Evolutionary conservation across 1,139 yeast species (phyloP).

Genomic region (Magnusiomyces tetraspermus): DNA sequence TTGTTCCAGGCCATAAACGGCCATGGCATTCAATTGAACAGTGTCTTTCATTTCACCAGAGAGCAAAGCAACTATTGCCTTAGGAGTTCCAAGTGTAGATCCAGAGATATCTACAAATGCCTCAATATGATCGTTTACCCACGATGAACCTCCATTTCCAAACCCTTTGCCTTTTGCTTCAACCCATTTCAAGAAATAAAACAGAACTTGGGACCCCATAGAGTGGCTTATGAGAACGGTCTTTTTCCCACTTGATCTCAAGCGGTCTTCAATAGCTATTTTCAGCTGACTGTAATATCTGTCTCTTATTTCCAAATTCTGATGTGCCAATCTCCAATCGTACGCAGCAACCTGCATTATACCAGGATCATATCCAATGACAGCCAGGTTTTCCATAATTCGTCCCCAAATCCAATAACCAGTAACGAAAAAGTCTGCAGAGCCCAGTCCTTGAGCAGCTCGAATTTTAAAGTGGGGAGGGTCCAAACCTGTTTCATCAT

Average conservation of each 20-base stretch:
- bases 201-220: constrained; percentile 89
- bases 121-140: constrained; percentile 81
- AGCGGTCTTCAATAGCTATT: constrained; percentile 52
- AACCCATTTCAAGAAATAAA: constrained; percentile 89
- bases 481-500: constrained; percentile 84
- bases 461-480: constrained; percentile 72
- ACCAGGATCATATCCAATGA: constrained; percentile 85
- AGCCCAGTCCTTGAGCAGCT: constrained; percentile 95
- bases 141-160: constrained; percentile 79
- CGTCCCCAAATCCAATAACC: constrained; percentile 99
- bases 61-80: constrained; percentile 78
- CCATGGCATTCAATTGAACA: constrained; percentile 82
- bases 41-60: constrained; percentile 99
- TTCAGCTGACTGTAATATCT: constrained; percentile 73
- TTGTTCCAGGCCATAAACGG: constrained; percentile 88
- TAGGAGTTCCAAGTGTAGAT: constrained; percentile 83
- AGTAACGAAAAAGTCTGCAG: constrained; percentile 91
- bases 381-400: constrained; percentile 83
- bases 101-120: constrained; percentile 85
- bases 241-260: constrained; percentile 52
- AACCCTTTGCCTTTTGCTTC: constrained; percentile 71
- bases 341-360: constrained; percentile 86
- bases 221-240: constrained; percentile 79
- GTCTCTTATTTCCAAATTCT: constrained; percentile 81
- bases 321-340: constrained; percentile 90